Conservation (phyloP, 495 filamentous ascomycete species). For the Hypoxylon fuscum region DNA sequence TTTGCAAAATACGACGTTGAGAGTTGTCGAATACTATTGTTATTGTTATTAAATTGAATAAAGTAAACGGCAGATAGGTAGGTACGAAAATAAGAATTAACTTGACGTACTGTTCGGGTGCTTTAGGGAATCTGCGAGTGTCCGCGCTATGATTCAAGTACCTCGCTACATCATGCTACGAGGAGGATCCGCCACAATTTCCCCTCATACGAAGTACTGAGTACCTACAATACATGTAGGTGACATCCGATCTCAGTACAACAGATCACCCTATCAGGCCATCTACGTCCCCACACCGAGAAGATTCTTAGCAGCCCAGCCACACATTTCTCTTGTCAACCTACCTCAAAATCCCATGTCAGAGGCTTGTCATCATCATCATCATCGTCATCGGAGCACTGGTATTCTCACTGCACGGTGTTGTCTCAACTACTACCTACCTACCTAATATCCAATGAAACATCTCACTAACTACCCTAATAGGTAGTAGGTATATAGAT, state of each 20-base stretch:
- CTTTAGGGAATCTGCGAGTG: slow-evolving; percentile 21
- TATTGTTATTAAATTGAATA: background rate
- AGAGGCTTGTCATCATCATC: no score
- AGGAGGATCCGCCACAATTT: background rate
- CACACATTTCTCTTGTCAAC: slow-evolving; percentile 18
- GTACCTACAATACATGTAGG: slow-evolving; percentile 8
- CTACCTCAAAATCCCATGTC: no score
- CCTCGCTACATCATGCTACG: background rate
- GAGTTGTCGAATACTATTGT: background rate
- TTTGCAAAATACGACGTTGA: background rate
- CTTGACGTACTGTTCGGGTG: slow-evolving; percentile 24
- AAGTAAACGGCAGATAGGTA: slow-evolving; percentile 6
- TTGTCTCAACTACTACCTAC: no score
- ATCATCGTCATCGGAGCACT: no score
- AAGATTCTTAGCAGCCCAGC: no score
- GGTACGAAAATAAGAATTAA: slow-evolving; percentile 2
- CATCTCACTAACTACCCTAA: no score
- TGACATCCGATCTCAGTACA: slow-evolving; percentile 30
- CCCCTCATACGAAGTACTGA: slow-evolving; percentile 3
- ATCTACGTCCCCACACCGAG: background rate
- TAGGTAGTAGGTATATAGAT: no score
- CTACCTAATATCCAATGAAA: no score
- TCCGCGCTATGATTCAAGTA: background rate
- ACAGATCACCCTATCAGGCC: slow-evolving; percentile 31
- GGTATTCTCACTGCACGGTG: no score